Evolutionary conservation across 306 rosid species (phyloP), one percentile per base, ranked within the genome.

Genomic region (Hippophae tibetana): DNA sequence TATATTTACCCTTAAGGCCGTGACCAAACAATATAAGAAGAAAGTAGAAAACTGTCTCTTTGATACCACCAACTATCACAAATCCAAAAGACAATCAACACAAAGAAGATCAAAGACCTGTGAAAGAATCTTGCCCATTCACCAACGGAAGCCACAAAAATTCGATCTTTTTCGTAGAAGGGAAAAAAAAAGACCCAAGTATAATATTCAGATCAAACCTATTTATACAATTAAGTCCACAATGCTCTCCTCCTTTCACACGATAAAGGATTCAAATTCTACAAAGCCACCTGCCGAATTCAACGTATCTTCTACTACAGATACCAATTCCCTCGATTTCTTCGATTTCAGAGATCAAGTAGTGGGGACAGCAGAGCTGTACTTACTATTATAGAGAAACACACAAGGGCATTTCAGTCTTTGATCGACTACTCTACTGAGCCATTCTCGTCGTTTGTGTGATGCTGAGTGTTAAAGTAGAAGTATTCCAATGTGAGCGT

Each of bases 171-270:
- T 31, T 31, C 38, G 3, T 31, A 45, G 23, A 63, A 66, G 48
- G 68, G 45, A 64, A 55, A 25, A 42, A 42, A 66, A 68, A 80
- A 48, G 56, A 71, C 47, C 63, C 72, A 55, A 69, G 72, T 59
- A n/a, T n/a, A 44, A 41, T 48, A 72, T 64, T 65, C 67, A 74
- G 63, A 72, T 67, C 76, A 77, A 72, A 68, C 78, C 81, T 74
- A 69, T 65, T 69, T 43, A 65, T 41, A 44, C 1, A 72, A 1
- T 10, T 59, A 7, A 60, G n/a, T 47, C 57, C 12, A 41, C 62
- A 48, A 50, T 42, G 10, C 44, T 38, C 44, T 9, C 42, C 47
- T 43, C 31, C 43, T 42, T 41, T 12, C 3, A 13, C 7, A 49
- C n/a, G 31, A 38, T 18, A 42, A 65, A 61, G 5, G 70, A 69